Base-by-base conservation (phyloP, 495 filamentous ascomycete species). In the Daldinia concentrica region DNA sequence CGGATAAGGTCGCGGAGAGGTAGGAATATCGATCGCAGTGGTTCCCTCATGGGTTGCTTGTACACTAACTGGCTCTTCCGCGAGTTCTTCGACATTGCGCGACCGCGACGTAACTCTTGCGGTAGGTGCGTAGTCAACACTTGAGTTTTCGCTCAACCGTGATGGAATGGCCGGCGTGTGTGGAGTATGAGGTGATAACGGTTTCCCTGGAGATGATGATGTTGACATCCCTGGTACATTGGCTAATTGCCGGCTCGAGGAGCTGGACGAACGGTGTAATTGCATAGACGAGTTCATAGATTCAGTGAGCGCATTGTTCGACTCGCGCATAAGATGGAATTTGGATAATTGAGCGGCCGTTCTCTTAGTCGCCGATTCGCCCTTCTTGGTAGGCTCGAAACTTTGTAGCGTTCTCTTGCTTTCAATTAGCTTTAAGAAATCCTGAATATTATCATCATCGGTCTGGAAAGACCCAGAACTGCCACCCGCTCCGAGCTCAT, bases 141-240 rank as follows among this genome's bases (percentile, higher is more conserved):
- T 91, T 59, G 91, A 93, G 73, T 93, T 91, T 69, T 93, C 93
- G 76, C 93, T 96, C 50, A 98, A 80, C n/a, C 95, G 88, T 19
- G 93, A 97, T 36, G 94, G 93, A 51, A 97, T 92, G 17, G 94
- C 93, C 4, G 95, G 94, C 5, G 93, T 97, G 73, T 97, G 95
- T 8, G 95, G 95, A 0, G 94, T 97, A 78, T 97, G 94, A 11
- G 94, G 94, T 2, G 93, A 97, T 52, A 97, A 86, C 1, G 95
- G 93, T 71, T 97, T 98, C 17, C 68, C 93, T 6, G 92, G 93
- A 3, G 94, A 96, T 2, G 94, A 94, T 4, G 92, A 91, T 0
- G 90, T 89, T 11, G 94, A 96, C 92, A 97, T 94, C 7, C 89
- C 89, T 17, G 94, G 93, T 14, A 95, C 91, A 58, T 90, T 94